Conservation (phyloP, 371 early-diverging fungal species). For the Mortierella sp. region DNA sequence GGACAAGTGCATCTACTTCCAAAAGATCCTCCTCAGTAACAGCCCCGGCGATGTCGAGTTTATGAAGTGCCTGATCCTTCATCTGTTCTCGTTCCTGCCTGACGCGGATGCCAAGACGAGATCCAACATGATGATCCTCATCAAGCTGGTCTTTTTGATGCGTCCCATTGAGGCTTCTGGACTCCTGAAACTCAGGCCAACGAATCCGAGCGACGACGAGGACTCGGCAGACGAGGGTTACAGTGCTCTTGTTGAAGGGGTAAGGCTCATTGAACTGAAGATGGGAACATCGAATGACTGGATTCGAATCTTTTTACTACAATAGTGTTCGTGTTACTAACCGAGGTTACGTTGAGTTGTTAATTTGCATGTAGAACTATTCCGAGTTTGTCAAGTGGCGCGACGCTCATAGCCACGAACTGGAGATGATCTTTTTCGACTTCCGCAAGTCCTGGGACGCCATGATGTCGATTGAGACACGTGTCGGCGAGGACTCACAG, state of each 20-base stretch:
- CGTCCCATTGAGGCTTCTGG: conserved; percentile 33
- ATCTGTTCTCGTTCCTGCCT: conserved; percentile 70
- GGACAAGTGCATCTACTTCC: conserved; percentile 75
- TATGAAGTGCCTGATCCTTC: conserved; percentile 73
- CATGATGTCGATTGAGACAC: conserved; percentile 65
- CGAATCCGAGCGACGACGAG: conserved; percentile 51
- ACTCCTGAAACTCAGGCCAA: conserved; percentile 45
- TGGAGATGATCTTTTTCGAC: conserved; percentile 60
- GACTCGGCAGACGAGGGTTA: conserved; percentile 59
- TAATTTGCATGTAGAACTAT: conserved; percentile 36
- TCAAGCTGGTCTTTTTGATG: conserved; percentile 56
- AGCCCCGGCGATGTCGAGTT: conserved; percentile 75
- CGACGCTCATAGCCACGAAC: conserved; percentile 18
- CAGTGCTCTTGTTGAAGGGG: conserved; percentile 75
- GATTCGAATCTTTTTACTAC: too few species aligned
- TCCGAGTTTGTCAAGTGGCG: conserved; percentile 50
- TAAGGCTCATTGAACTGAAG: conserved; percentile 57
- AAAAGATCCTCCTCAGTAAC: conserved; percentile 72
- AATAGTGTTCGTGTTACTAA: too few species aligned
- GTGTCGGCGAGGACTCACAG: conserved; percentile 68
- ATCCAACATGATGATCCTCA: conserved; percentile 62
- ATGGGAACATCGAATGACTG: too few species aligned
- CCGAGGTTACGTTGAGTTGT: background rate
- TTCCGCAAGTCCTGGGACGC: conserved; percentile 75
- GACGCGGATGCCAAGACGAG: conserved; percentile 63